Base-by-base conservation (phyloP, 345 rosid genomes). In the Psidium guajava region DNA sequence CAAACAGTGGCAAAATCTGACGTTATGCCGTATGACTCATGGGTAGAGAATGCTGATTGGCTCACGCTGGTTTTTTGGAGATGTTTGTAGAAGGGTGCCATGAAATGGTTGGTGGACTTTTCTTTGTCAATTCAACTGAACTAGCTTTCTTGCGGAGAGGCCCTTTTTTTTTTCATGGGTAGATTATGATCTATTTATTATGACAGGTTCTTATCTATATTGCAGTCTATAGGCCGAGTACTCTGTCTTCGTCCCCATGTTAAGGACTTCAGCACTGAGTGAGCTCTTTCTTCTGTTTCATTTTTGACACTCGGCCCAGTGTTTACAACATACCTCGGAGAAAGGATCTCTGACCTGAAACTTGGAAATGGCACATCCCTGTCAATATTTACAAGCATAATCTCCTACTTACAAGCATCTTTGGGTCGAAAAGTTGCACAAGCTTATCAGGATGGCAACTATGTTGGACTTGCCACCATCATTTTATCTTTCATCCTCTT, bases 281-380 rank as follows among this genome's bases (percentile, higher is more conserved):
- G 99, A 98, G 98, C 91, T 91, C 58, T 97, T 84, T 89, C 98
- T 13, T 94, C 98, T n/a, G 95, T 97, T 83, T 89, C 93, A 40
- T 84, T 95, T 25, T 85, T 95, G 90, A 92, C 96, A 6, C 95
- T 97, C 84, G 98, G 98, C n/a, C 93, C 98, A 47, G 95, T 93
- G 52, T 90, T 95, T 59, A 94, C 98, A 5, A 97, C 98, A 27
- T 95, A 93, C 86, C 90, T 95, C 54, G 98, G 98, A 85, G 98
- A 97, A 86, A 90, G 95, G 53, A 97, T 95, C 82, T 91, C 98
- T 83, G 98, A 95, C 90, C 90, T 92, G 82, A 93, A 93, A 88
- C 98, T 97, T 75, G 99, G 98, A 88, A 97, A 97, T 83, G 99
- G 98, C 44, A 97, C 98, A 49, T 95, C 98, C 36, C 95, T 97